A percentile compares a stretch with the other conserved stretches of the same genome.
Evolutionary conservation across 805 yeast genomes (phyloP).

Genomic region (Starmerella floris): DNA sequence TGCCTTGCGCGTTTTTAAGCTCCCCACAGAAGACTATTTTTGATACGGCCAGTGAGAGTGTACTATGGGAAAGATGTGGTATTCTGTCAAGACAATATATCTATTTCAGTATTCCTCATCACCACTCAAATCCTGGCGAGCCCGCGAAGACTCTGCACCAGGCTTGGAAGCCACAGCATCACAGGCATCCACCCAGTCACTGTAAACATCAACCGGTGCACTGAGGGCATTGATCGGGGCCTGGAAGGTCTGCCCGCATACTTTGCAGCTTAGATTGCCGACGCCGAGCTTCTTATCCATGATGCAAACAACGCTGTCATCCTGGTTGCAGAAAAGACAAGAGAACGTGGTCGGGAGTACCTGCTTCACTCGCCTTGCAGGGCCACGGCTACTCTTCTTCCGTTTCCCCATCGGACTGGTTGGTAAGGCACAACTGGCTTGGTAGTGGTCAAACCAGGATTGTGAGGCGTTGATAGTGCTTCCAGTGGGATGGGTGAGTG

Average conservation of each 20-base stretch:
- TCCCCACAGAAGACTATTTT: no score
- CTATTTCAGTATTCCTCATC: slow-evolving; percentile 20
- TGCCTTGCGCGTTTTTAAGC: no score
- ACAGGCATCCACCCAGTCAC: slow-evolving; percentile 97
- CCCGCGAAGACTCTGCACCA: slow-evolving; percentile 20
- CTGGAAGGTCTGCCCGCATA: slow-evolving; percentile 89
- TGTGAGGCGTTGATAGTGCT: no score
- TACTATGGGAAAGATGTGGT: no score
- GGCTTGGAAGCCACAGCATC: slow-evolving; percentile 67
- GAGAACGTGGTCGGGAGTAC: slow-evolving; percentile 71
- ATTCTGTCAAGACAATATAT: no score
- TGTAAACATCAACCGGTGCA: slow-evolving; percentile 87
- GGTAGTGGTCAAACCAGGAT: no score
- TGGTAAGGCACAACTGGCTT: no score
- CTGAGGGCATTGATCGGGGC: slow-evolving; percentile 62
- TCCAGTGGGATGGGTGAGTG: no score
- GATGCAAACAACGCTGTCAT: slow-evolving; percentile 74
- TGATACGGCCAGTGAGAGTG: no score
- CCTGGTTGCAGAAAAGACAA: slow-evolving; percentile 92
- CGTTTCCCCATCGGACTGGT: slow-evolving; percentile 58
- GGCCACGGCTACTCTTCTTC: slow-evolving; percentile 73
- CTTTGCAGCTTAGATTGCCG: slow-evolving; percentile 77
- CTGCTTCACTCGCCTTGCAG: slow-evolving; percentile 64
- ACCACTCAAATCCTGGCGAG: slow-evolving; percentile 19
- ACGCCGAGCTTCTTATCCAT: slow-evolving; percentile 75